phyloP scores from a whole-genome alignment of 257 asterid genomes.

The Ajuga chamaepitys region DNA sequence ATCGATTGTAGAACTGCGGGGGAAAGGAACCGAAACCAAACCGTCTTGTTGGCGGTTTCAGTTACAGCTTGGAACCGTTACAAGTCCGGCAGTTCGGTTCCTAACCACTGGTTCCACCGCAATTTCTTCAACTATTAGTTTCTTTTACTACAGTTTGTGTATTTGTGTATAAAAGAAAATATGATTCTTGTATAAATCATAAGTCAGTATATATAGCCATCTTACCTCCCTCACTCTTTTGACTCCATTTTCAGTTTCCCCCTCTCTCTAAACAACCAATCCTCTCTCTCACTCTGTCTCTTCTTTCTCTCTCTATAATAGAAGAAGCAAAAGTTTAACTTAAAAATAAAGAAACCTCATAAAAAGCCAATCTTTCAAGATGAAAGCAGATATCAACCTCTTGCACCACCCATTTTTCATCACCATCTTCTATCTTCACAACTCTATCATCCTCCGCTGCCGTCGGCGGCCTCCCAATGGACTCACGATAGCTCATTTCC shows the following conservation, averaged over 20 bases:
- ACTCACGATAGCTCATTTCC: conserved; percentile 55
- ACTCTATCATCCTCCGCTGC: background rate
- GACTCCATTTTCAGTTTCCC: conserved; percentile 31
- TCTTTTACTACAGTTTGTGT: no score
- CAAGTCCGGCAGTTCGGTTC: no score
- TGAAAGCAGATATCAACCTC: conserved; percentile 30
- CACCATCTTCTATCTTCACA: background rate
- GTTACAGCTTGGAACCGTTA: no score
- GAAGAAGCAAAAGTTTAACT: conserved; percentile 39
- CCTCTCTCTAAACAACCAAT: no score
- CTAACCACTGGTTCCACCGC: no score
- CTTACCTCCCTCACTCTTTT: conserved; percentile 44
- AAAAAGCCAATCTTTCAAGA: conserved; percentile 28
- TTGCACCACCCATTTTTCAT: conserved; percentile 18
- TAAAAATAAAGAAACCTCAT: conserved; percentile 13
- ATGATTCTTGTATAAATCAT: no score
- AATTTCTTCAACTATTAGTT: no score
- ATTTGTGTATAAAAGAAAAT: no score
- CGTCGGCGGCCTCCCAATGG: conserved; percentile 16
- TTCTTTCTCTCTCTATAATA: conserved; percentile 30
- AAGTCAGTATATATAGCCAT: conserved; percentile 41
- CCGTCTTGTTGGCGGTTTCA: no score
- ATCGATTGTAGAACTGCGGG: no score
- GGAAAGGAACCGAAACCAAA: no score
- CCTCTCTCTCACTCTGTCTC: no score